Evolutionary conservation across 2,329 filamentous ascomycete species (phyloP), one percentile per base, ranked within the genome.

Genomic region (Colletotrichum coccodes): DNA sequence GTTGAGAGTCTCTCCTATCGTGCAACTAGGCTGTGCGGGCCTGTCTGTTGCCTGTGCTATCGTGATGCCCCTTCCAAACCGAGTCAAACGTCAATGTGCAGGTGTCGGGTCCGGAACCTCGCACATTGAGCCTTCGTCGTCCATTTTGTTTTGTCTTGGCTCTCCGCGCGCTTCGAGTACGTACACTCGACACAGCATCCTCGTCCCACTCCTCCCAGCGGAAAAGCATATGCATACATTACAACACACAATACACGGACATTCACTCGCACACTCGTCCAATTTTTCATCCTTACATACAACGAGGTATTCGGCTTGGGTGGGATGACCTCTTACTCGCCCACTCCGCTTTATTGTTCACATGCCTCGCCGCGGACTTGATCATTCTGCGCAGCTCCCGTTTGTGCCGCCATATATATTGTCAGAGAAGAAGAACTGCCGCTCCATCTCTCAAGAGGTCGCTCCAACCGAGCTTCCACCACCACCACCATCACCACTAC

Each of bases 61-160:
- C 38, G 23, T 60, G 65, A 59, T 53, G 12, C 38, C 60, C 62
- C 28, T 56, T 34, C 16, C 46, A 16, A 16, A 32, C 60, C 50
- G 32, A 60, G 53, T 28, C 49, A 47, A 68, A 62, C 4, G 30
- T 23, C 49, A 49, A 54, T 54, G 38, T 50, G 62, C 65, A 60
- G 54, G 42, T 60, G 65, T 64, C 61, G 54, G 38, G 26, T 42
- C 52, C 50, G 63, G 53, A 36, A 42, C 18, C 59, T 36, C 36
- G 40, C n/a, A 34, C 50, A 32, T 38, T n/a, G 53, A 38, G 61
- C 61, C 53, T 60, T 68, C 62, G 65, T 68, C 65, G 65, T 68
- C 65, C 65, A 61, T 65, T 68, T 60, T 68, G 65, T 65, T 50
- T 54, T 64, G 65, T 68, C 65, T 68, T 68, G 65, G 65, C 65